phyloP scores from a whole-genome alignment of 306 rosid genomes.

The Medicago arabica region DNA sequence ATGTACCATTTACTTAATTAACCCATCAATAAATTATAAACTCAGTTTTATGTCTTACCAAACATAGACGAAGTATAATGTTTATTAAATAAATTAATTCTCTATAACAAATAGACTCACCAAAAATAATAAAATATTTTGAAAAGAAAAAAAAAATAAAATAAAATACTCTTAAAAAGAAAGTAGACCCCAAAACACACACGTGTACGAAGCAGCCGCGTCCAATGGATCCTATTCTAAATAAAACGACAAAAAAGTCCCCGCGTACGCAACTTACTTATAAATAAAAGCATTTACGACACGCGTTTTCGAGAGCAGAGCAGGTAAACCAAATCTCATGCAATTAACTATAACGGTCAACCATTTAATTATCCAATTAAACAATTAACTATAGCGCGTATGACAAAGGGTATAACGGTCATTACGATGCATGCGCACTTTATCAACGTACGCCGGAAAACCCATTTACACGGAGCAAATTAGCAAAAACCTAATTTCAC shows the following conservation, averaged over 20 bases:
- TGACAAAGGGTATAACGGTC: conserved; percentile 35
- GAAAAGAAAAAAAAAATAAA: no score
- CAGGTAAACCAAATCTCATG: neutral
- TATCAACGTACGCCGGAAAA: conserved; percentile 29
- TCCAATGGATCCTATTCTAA: neutral
- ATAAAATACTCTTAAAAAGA: neutral
- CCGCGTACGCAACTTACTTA: neutral
- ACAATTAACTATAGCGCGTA: neutral
- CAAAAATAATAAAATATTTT: no score
- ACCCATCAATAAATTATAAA: no score
- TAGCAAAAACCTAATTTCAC: conserved; percentile 22
- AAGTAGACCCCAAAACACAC: neutral
- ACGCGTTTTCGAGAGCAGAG: neutral
- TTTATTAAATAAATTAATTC: no score
- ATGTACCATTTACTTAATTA: no score
- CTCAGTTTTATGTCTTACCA: no score
- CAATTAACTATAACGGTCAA: neutral
- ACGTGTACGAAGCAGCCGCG: neutral
- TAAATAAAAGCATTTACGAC: neutral
- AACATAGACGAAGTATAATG: no score
- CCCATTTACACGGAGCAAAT: neutral
- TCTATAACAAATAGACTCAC: no score
- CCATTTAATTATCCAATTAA: neutral
- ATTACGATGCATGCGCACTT: conserved; percentile 33
- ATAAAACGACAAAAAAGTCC: neutral